Evolutionary conservation across 176 grass and related monocot species (phyloP), one percentile per base, ranked within the genome.

Genomic region (Oryza coarctata): DNA sequence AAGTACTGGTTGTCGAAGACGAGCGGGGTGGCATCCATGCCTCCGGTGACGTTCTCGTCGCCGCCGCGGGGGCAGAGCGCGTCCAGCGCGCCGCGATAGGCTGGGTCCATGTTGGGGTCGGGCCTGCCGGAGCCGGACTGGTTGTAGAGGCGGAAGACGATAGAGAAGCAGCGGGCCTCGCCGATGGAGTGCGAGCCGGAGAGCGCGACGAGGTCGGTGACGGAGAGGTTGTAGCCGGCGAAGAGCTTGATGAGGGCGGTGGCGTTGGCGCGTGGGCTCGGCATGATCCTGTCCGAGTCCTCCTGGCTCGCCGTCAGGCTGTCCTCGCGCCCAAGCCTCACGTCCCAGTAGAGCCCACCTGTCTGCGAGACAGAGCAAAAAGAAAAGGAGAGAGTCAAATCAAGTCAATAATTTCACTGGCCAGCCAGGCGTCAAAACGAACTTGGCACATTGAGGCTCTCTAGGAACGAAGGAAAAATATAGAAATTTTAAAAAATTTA

Each of bases 1-100:
- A 99, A 99, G 86, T 99, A 95, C 63, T 81, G 91, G 89, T 95
- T 99, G 80, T 99, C 96, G 81, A 99, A 95, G 63, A 66, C 84
- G 30, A 84, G 40, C 2, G 96, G 96, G 1, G 93, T 99, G 77
- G 77, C 80, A 72, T 99, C 96, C 60, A 99, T 68, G 17, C 87
- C 87, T 7, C 76, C 90, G 44, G 91, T 92, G 62, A 95, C 80
- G 78, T 89, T 86, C 78, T 81, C 89, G 71, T 95, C 85, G 40
- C 85, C 93, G 2, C 82, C 85, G 0, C 3, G 14, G 0, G 93
- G 91, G 76, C 96, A 99, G 71, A 99, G 96, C 18, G 22, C 20
- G 80, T 93, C 58, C 55, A 95, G 89, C 80, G 55, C 55, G 41
- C 33, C 17, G 62, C 87, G 87, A 77, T 79, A 99, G 4, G 65